Evolutionary conservation across 345 rosid genomes (phyloP), one percentile per base, ranked within the genome.

Genomic region (Brassica rapa): DNA sequence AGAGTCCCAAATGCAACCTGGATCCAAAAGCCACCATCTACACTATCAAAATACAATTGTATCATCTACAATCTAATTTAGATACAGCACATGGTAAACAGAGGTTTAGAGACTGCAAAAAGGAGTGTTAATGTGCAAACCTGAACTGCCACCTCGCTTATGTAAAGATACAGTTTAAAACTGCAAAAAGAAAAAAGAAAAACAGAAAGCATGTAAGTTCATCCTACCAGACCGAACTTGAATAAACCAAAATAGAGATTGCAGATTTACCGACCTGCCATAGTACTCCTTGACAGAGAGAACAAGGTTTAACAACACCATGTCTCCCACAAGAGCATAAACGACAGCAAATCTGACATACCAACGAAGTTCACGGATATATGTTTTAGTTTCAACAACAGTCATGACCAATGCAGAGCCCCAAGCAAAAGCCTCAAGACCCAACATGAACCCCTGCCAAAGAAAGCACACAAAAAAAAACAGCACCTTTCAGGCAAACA

Each of bases 1-100:
- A 95, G 94, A 25, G 86, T 41, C 78, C 97, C 98, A 88, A 93
- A 91, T 84, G 92, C 80, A 82, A 80, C 98, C 99, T 95, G 84
- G 57, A 81, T 32, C 61, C 82, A 71, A 71, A 76, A 72, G 37
- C 51, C 80, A 68, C 9, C 70, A 49, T 68, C 65, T 24, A 59
- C 19, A 68, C 37, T 61, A 74, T 15, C 24, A 62, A 51, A 51
- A 67, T 46, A 74, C n/a, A 57, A 11, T 1, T 66, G 49, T 33
- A 43, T 66, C 7, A 59, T 43, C 68, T 37, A 68, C 8, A 51
- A 21, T 32, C 75, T 61, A 66, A 61, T 29, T 21, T 25, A 74
- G 27, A 68, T 25, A 68, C 60, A 68, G 9, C 39, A 19, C 51
- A 53, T 4, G 62, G 39, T 32, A 59, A 66, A 37, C 16, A 49